Base-by-base conservation (phyloP, 371 early-diverging fungal species). In the Mortierella sp. region DNA sequence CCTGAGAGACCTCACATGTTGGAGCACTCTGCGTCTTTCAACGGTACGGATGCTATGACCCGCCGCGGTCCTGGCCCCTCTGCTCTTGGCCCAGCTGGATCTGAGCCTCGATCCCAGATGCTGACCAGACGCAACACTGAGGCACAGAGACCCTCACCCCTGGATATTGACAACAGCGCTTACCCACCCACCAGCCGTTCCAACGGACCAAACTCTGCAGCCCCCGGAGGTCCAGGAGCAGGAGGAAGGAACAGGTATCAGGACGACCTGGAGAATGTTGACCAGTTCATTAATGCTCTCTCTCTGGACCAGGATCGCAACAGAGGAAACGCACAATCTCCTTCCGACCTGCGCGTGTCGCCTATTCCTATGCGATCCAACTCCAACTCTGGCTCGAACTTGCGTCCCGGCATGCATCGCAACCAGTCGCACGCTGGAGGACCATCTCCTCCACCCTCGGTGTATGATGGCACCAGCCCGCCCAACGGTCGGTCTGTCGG, bases 41-140 rank as follows among this genome's bases (percentile, higher is more conserved):
- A 53, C 40, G 81, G 81, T 40, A 54, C 71, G 43, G 83, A 79
- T 19, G 34, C 70, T n/a, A 53, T 55, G 50, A 64, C 54, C 24
- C 57, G 86, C 43, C 69, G 61, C 44, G 78, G 74, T n/a, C 72
- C 85, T 5, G 76, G 79, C 16, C 75, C 78, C 0, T 75, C 82
- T 26, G 53, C 51, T 70, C 79, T 82, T 77, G 83, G 83, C 74
- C 83, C 83, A 83, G 83, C 83, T 77, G 83, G 83, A 64, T 80
- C 83, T 79, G 83, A 83, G 76, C 72, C 83, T 59, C 31, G 74
- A 64, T 59, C 76, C 28, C 53, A 77, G 43, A 28, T 76, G 28
- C 74, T 84, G 24, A 37, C 72, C 14, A 78, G 86, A 44, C 78
- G 86, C 54, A 85, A 85, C 71, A 85, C 86, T 8, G 86, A 85